Base-by-base conservation (phyloP, 495 filamentous ascomycete genomes). In the Aspergillus funiculosus region DNA sequence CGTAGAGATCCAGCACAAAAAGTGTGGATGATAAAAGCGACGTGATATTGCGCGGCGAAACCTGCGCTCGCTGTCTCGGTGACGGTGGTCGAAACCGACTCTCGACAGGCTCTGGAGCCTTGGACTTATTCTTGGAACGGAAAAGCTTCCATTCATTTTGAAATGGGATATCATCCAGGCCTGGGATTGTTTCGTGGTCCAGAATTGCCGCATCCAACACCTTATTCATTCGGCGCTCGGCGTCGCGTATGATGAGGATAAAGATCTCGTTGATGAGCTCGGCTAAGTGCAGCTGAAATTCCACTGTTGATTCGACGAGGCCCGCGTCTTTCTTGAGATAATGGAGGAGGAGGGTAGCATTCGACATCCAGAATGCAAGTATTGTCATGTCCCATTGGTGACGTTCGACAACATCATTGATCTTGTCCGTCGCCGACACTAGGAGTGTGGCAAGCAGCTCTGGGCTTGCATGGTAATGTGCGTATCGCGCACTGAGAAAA, bases 321-420 rank as follows among this genome's bases (percentile, higher is more conserved):
- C 88, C 90, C 13, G 75, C 66, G 54, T 99, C 92, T 60, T 99
- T 99, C 65, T 94, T 95, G 27, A 99, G 72, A 58, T 99, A 99
- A 62, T 99, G 90, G 18, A 99, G 73, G 2, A 99, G 70, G 4
- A 99, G 69, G 1, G 91, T 97, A 18, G 89, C 92, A 62, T 99
- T 99, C 6, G 94, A 97, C 58, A 95, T 87, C 92, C 92, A 99
- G 57, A 97, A 99, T 2, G 92, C 94, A 13, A 97, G 73, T 49
- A 97, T 92, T 0, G 92, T 99, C 92, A 99, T 99, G 57, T 99
- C 92, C 91, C 92, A 96, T 56, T 99, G 92, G 54, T 95, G 79
- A 27, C 76, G 77, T 58, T 96, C 94, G 20, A 98, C 89, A 29
- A 96, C 89, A 40, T 87, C 82, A 54, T 97, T 96, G 50, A 99